Conservation (phyloP, 768 basidiomycete genomes). For the Russula abietina region DNA sequence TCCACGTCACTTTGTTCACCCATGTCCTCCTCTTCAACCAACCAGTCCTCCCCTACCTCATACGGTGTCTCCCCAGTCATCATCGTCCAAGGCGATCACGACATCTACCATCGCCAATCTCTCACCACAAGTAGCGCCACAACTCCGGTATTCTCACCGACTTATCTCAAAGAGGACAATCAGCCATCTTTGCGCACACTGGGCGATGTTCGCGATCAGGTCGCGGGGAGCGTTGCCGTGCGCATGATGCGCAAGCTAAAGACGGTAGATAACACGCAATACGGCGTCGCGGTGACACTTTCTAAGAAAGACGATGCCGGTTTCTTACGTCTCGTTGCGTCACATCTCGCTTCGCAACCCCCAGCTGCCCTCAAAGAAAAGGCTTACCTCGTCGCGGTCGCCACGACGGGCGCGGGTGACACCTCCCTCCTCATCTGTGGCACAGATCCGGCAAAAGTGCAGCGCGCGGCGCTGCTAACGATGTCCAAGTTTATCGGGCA, state of each 20-base stretch:
- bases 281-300: slow-evolving; percentile 57
- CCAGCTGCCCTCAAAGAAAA: slow-evolving; percentile 35
- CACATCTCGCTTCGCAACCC: slow-evolving; percentile 43
- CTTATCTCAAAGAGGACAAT: neutral
- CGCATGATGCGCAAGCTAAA: slow-evolving; percentile 47
- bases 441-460: slow-evolving; percentile 50
- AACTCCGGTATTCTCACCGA: slow-evolving; percentile 20
- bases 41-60: slow-evolving; percentile 20
- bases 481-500: slow-evolving; percentile 67
- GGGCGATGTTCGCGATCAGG: slow-evolving; percentile 55
- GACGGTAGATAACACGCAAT: slow-evolving; percentile 45
- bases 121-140: slow-evolving; percentile 16
- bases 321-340: slow-evolving; percentile 53
- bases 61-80: slow-evolving; percentile 18
- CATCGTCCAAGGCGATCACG: neutral
- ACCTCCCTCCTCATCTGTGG: slow-evolving; percentile 50
- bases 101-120: slow-evolving; percentile 13
- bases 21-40: slow-evolving; percentile 13
- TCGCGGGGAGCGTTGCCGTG: slow-evolving; percentile 51
- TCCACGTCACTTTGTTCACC: neutral
- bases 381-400: slow-evolving; percentile 48
- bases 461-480: slow-evolving; percentile 59
- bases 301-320: slow-evolving; percentile 50
- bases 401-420: slow-evolving; percentile 38
- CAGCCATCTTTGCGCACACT: slow-evolving; percentile 39